Evolutionary conservation across 805 yeast species (phyloP).

Genomic region (Deakozyma indianensis): DNA sequence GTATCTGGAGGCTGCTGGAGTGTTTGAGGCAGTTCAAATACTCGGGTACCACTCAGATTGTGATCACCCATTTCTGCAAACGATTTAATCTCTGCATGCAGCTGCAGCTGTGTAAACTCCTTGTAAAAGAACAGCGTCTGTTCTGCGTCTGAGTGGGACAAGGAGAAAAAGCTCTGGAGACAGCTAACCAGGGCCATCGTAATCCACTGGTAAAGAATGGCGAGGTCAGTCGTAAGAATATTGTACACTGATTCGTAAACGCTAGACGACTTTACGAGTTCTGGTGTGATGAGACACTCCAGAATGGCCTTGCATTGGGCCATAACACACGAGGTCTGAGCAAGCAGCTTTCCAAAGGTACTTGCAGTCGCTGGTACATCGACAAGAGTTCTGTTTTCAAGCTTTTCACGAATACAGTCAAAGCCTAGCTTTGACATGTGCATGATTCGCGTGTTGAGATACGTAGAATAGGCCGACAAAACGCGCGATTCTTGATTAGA

Average conservation of each 20-base stretch:
- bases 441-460: conserved; percentile 8
- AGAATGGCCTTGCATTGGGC: conserved; percentile 7
- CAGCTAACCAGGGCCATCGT: conserved; percentile 5
- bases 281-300: conserved; percentile 9
- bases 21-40: conserved; percentile 6
- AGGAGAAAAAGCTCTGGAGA: conserved; percentile 8
- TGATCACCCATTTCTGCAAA: conserved; percentile 6
- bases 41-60: conserved; percentile 4
- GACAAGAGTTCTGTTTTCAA: conserved; percentile 5
- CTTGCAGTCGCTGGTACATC: conserved; percentile 3
- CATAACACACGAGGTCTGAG: conserved; percentile 7
- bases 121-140: conserved; percentile 9
- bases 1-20: conserved; percentile 4
- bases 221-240: conserved; percentile 9
- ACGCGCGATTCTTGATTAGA: background rate
- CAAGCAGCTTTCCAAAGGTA: conserved; percentile 4
- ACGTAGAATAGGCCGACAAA: conserved; percentile 7
- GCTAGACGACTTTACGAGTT: conserved; percentile 3
- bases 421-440: conserved; percentile 6
- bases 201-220: conserved; percentile 8
- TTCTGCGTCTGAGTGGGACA: conserved; percentile 9
- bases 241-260: conserved; percentile 5
- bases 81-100: conserved; percentile 6
- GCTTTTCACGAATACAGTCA: conserved; percentile 9
- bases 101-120: conserved; percentile 11